These are phyloP conservation scores for Monosporascus cannonballus DNA, from an alignment of 2,329 filamentous ascomycete genomes.

Conservation along the genomic window DNA sequence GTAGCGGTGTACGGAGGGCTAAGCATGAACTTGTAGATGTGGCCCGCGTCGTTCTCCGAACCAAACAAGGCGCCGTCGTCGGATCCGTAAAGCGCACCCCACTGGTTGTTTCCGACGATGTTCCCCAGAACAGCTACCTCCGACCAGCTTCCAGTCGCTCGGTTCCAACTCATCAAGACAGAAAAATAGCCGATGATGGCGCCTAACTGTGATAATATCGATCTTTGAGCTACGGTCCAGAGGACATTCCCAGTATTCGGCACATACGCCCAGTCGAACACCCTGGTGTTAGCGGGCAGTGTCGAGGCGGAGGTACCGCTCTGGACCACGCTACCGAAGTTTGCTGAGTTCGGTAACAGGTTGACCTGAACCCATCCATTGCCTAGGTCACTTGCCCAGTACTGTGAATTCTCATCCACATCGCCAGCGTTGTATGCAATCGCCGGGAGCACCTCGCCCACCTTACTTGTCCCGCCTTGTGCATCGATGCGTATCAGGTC, in stretches of 20 bases:
- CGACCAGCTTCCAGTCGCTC: constrained; percentile 7
- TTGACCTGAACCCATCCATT: constrained; percentile 9
- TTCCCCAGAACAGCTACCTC: constrained; percentile 3
- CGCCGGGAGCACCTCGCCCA: constrained; percentile 3
- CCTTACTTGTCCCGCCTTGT: constrained; percentile 6
- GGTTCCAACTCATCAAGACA: constrained; percentile 7
- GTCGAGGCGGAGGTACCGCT: constrained; percentile 3
- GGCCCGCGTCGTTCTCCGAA: constrained; percentile 10
- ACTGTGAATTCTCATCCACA: constrained; percentile 12
- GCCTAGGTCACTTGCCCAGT: constrained; percentile 6
- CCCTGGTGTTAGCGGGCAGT: constrained; percentile 2
- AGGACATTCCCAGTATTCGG: constrained; percentile 7
- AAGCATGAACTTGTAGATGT: constrained; percentile 11
- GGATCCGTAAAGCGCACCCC: constrained; percentile 10
- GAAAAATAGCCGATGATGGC: neutral
- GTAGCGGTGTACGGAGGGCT: neutral
- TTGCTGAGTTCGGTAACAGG: constrained; percentile 7
- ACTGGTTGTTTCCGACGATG: constrained; percentile 3
- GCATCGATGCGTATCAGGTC: constrained; percentile 16
- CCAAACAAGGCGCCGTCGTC: constrained; percentile 11
- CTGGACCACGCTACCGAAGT: constrained; percentile 5
- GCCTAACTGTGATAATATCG: too few relatives aligned
- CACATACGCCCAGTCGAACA: constrained; percentile 14
- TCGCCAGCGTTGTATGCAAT: constrained; percentile 11
- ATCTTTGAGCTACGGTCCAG: constrained; percentile 3